Evolutionary conservation across 371 early-diverging fungal species (phyloP).

Genomic region (Mucor ambiguus): DNA sequence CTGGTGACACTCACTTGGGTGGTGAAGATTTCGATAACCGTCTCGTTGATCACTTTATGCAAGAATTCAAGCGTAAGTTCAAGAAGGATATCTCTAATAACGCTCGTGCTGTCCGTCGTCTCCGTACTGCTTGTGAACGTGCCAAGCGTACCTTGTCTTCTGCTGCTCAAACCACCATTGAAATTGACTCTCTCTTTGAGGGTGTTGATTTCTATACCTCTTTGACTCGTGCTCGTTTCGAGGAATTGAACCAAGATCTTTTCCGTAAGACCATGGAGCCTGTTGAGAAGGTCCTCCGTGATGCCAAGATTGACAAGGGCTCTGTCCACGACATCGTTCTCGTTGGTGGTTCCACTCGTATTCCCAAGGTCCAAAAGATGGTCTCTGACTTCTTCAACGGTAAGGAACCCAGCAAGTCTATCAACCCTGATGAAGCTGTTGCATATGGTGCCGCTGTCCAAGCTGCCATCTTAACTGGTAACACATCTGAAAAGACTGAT

Average conservation of each 20-base stretch:
- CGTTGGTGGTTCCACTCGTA: slow-evolving; percentile 99
- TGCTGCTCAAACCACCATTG: slow-evolving; percentile 78
- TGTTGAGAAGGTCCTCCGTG: slow-evolving; percentile 81
- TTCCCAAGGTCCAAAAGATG: slow-evolving; percentile 98
- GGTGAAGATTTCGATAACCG: slow-evolving; percentile 97
- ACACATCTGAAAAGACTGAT: slow-evolving; percentile 56
- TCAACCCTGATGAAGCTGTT: slow-evolving; percentile 97
- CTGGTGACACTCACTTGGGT: slow-evolving; percentile 95
- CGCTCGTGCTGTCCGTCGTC: slow-evolving; percentile 86
- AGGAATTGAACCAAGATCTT: slow-evolving; percentile 87
- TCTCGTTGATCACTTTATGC: slow-evolving; percentile 77
- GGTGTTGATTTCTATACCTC: slow-evolving; percentile 85
- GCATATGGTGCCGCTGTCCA: slow-evolving; percentile 98
- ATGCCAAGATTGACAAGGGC: slow-evolving; percentile 90
- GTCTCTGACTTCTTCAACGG: slow-evolving; percentile 95
- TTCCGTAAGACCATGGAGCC: slow-evolving; percentile 84
- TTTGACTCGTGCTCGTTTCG: slow-evolving; percentile 92
- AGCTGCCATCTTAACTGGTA: slow-evolving; percentile 79
- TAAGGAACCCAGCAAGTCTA: slow-evolving; percentile 91
- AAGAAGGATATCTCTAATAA: slow-evolving; percentile 76
- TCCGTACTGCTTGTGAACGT: slow-evolving; percentile 93
- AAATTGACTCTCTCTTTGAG: slow-evolving; percentile 88
- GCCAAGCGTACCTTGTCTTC: slow-evolving; percentile 94
- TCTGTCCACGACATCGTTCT: slow-evolving; percentile 94
- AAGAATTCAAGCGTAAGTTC: slow-evolving; percentile 81